Conservation (phyloP, 768 basidiomycete genomes). For the Pleurotus eryngii region DNA sequence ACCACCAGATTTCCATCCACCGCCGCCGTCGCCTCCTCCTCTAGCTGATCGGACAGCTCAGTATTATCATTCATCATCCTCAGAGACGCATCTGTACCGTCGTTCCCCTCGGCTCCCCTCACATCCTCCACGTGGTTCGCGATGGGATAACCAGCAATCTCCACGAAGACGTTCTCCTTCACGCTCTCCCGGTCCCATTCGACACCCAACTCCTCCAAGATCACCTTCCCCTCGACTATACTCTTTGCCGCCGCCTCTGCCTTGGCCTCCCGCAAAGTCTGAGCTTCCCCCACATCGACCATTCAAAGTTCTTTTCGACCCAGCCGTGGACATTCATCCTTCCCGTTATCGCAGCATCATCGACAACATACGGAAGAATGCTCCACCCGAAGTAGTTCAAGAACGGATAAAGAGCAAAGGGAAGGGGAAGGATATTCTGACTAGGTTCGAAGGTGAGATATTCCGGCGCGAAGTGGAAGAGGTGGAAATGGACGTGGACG, state of each 20-base stretch:
- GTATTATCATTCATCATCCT: background rate
- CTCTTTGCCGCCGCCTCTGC: slow-evolving; percentile 11
- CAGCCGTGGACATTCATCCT: slow-evolving; percentile 44
- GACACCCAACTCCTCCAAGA: slow-evolving; percentile 22
- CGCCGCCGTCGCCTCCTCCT: slow-evolving; percentile 21
- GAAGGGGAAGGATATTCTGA: slow-evolving; percentile 37
- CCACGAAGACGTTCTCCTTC: slow-evolving; percentile 17
- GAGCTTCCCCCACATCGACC: slow-evolving; percentile 41
- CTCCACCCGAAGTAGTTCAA: slow-evolving; percentile 20
- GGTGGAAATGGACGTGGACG: slow-evolving; percentile 2
- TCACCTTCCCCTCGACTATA: slow-evolving; percentile 12
- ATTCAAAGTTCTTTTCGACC: slow-evolving; percentile 67
- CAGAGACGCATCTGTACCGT: background rate
- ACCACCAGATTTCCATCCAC: slow-evolving; percentile 35
- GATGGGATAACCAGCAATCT: background rate
- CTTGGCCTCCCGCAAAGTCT: slow-evolving; percentile 56
- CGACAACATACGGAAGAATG: slow-evolving; percentile 35
- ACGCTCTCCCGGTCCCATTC: slow-evolving; percentile 19
- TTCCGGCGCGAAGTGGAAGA: slow-evolving; percentile 31
- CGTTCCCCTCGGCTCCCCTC: background rate
- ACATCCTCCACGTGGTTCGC: background rate
- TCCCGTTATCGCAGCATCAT: slow-evolving; percentile 35
- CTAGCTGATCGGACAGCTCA: slow-evolving; percentile 2
- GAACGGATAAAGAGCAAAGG: slow-evolving; percentile 59
- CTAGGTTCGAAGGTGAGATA: slow-evolving; percentile 50